phyloP scores from a whole-genome alignment of 2,329 filamentous ascomycete species.

The Fusarium sp. region DNA sequence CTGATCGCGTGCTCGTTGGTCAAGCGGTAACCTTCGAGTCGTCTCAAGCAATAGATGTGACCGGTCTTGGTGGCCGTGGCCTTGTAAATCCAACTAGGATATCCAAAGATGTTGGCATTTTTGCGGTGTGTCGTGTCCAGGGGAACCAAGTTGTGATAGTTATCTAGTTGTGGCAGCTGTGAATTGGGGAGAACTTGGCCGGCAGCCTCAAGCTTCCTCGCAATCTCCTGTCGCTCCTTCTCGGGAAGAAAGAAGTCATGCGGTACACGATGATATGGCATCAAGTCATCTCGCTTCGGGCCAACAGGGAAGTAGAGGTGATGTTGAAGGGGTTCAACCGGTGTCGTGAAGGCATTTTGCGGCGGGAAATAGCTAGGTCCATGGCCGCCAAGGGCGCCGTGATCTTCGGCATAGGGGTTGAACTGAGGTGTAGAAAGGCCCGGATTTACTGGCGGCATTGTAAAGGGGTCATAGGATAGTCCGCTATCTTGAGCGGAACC shows the following conservation, averaged over 20 bases:
- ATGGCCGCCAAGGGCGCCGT: constrained; percentile 65
- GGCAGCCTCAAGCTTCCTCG: constrained; percentile 87
- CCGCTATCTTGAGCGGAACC: constrained; percentile 61
- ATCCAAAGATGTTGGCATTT: constrained; percentile 84
- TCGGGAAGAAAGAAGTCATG: constrained; percentile 95
- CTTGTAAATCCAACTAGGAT: constrained; percentile 95
- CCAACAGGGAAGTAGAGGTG: constrained; percentile 93
- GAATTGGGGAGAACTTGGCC: constrained; percentile 85
- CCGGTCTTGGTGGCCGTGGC: constrained; percentile 90
- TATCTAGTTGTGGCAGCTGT: constrained; percentile 82
- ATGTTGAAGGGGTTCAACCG: constrained; percentile 81
- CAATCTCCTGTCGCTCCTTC: constrained; percentile 86
- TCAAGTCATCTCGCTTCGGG: constrained; percentile 82
- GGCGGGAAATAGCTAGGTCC: constrained; percentile 75
- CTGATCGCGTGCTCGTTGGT: constrained; percentile 91
- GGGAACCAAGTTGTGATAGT: constrained; percentile 92
- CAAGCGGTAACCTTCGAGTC: constrained; percentile 89
- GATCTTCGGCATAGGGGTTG: constrained; percentile 85
- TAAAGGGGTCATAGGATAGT: constrained; percentile 71
- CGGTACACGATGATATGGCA: constrained; percentile 85
- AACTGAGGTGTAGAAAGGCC: constrained; percentile 64
- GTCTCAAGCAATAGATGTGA: constrained; percentile 85
- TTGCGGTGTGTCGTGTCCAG: constrained; percentile 86
- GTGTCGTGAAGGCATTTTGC: constrained; percentile 63
- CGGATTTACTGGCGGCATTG: constrained; percentile 67